phyloP scores from a whole-genome alignment of 106 monocot species.

The Phalaenopsis aphrodite region DNA sequence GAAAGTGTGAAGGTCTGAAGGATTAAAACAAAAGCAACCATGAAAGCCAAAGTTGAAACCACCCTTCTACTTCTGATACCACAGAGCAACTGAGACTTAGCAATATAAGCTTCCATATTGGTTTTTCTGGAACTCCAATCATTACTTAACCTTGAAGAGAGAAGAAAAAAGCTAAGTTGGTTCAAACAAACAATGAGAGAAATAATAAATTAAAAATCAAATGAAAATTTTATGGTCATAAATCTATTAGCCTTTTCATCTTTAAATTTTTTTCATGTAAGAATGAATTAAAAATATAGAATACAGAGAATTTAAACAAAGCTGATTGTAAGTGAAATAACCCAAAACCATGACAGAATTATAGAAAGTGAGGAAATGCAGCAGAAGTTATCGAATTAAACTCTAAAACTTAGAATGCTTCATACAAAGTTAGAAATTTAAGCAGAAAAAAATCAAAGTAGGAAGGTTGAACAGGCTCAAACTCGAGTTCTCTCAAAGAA shows the following conservation, averaged over 20 bases:
- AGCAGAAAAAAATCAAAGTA: neutral
- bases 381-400: neutral
- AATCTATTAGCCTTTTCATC: too few relatives aligned
- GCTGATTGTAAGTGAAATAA: neutral
- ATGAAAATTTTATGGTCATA: too few relatives aligned
- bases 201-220: too few relatives aligned
- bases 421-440: neutral
- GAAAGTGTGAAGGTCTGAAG: constrained; percentile 27
- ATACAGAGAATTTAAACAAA: neutral
- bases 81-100: constrained; percentile 6
- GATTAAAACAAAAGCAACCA: constrained; percentile 18
- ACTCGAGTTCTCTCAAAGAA: neutral
- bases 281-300: too few relatives aligned
- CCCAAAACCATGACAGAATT: neutral
- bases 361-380: neutral
- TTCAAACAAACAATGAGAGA: too few relatives aligned
- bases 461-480: neutral
- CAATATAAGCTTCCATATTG: constrained; percentile 3
- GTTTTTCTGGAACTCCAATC: neutral
- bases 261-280: too few relatives aligned
- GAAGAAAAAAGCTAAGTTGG: neutral
- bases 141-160: neutral
- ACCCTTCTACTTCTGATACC: constrained; percentile 15
- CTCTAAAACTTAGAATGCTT: neutral
- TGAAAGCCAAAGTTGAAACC: constrained; percentile 19